A percentile compares a stretch with the other conserved stretches of the same genome.
These are phyloP conservation scores for Rubus parviflorus DNA, from an alignment of 306 rosid species.

Conservation along the genomic window DNA sequence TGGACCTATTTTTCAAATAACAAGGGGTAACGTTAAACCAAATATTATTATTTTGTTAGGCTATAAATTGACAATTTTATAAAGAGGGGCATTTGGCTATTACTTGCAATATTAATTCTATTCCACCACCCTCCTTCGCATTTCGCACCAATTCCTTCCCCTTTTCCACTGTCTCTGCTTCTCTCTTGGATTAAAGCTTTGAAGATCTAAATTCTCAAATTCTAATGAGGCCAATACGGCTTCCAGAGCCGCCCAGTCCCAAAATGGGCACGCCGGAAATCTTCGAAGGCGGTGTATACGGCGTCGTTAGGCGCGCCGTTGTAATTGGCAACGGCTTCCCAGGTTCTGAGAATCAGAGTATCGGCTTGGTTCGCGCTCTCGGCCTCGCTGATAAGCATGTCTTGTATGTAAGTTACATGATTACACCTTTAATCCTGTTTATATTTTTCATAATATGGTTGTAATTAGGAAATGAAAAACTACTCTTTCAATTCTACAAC, in stretches of 20 bases:
- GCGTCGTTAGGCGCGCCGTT: conserved; percentile 75
- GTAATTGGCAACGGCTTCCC: conserved; percentile 78
- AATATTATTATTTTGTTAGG: too few relatives aligned
- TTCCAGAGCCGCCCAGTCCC: conserved; percentile 86
- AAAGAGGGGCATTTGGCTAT: too few relatives aligned
- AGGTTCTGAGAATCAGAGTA: conserved; percentile 77
- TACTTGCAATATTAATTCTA: too few relatives aligned
- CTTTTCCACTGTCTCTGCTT: background rate
- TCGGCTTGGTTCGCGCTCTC: conserved; percentile 88
- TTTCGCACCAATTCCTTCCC: too few relatives aligned
- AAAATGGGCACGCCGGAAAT: conserved; percentile 61
- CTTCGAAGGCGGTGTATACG: conserved; percentile 80
- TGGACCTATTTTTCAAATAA: too few relatives aligned
- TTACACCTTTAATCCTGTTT: background rate
- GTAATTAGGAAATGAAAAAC: background rate
- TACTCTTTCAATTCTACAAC: background rate
- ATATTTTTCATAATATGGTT: background rate
- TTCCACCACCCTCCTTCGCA: too few relatives aligned
- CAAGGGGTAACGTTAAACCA: too few relatives aligned
- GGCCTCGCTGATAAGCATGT: conserved; percentile 73
- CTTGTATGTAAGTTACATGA: conserved; percentile 50
- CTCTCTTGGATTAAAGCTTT: background rate
- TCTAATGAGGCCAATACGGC: conserved; percentile 68
- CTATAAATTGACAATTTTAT: too few relatives aligned
- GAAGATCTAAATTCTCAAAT: background rate